A percentile compares a stretch with the other conserved stretches of the same genome.
phyloP scores from a whole-genome alignment of 257 asterid species.

The Przewalskia tangutica region DNA sequence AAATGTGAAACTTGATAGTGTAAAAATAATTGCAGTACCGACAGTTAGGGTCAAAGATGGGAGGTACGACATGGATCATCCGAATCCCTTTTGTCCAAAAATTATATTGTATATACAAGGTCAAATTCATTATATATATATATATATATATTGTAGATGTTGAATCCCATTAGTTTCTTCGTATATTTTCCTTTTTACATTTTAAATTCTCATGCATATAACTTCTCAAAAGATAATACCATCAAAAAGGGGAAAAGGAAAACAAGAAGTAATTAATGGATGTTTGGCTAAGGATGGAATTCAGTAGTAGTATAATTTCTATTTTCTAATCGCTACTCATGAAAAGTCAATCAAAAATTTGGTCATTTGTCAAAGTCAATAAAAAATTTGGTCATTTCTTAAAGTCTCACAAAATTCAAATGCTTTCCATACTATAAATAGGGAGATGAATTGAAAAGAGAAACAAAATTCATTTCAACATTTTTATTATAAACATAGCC shows the following conservation, averaged over 20 bases:
- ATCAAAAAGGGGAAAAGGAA: neutral
- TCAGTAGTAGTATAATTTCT: constrained; percentile 20
- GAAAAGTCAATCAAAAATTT: constrained; percentile 59
- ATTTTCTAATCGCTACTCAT: constrained; percentile 41
- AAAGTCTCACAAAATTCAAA: neutral
- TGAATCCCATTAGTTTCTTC: neutral
- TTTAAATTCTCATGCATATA: neutral
- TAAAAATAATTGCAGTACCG: too few species aligned
- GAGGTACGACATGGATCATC: neutral
- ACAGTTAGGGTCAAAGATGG: too few species aligned
- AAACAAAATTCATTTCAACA: constrained; percentile 34
- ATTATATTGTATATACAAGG: neutral
- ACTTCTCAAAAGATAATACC: neutral
- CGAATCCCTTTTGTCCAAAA: neutral
- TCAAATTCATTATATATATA: neutral
- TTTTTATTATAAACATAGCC: neutral
- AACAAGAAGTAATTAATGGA: neutral
- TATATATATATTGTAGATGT: neutral
- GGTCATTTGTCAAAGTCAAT: constrained; percentile 13
- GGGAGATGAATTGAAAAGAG: constrained; percentile 20
- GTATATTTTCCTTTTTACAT: neutral
- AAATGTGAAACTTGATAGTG: too few species aligned
- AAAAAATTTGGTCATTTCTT: constrained; percentile 24
- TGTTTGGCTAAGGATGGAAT: constrained; percentile 18
- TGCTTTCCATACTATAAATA: constrained; percentile 27